Evolutionary conservation across 345 rosid genomes (phyloP), one percentile per base, ranked within the genome.

Genomic region (Zanthoxylum bungeanum): DNA sequence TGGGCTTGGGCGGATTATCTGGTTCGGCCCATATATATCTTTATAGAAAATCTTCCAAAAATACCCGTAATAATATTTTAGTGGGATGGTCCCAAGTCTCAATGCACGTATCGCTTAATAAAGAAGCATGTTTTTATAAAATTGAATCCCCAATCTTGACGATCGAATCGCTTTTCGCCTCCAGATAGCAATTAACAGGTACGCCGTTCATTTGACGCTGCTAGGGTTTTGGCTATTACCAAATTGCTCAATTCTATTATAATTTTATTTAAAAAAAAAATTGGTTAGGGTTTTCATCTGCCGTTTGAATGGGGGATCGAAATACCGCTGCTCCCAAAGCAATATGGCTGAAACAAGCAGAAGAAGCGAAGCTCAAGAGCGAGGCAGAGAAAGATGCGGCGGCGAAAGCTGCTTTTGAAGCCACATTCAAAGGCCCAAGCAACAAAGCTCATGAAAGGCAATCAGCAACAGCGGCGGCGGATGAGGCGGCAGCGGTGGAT

Each of bases 291-390:
- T 68, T 39, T 34, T 28, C 7, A 17, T 63, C 52, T 40, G 33
- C 28, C 25, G 17, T n/a, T 25, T 64, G 53, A 42, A 82, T 88
- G 96, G 96, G 87, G 70, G 92, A 88, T 51, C 84, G 87, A 46
- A 76, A 65, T 50, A 70, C 63, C 57, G 59, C 67, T 50, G 80
- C 76, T 40, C 71, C 70, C 49, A 95, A 92, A 73, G 91, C 99
- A 46, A 82, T 89, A 74, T 92, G 99, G 99, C 80, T 91, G 89
- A 95, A 95, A 76, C 98, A 92, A 64, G 99, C 98, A 3, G 99
- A 91, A 76, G 99, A 91, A 66, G 98, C 97, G 0, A 95, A 95
- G 76, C 83, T 88, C 64, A 95, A 95, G 77, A 92, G 89, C 72
- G 85, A 91, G 71, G 97, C 96, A 1, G 99, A 95, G 80, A 92